Conservation (phyloP, 345 rosid genomes). For the Melastoma malabathricum region DNA sequence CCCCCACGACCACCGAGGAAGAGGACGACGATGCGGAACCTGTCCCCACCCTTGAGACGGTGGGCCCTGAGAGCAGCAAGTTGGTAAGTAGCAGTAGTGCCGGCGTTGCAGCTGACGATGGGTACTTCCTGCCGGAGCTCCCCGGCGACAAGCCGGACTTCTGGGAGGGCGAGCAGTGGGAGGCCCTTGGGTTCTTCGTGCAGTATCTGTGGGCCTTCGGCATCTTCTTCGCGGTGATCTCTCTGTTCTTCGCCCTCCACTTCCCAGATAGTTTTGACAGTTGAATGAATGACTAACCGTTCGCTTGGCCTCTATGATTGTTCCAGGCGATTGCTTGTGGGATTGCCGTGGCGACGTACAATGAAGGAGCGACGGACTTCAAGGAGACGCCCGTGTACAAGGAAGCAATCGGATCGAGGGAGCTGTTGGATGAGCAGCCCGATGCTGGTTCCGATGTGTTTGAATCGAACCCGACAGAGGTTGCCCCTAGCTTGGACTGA, state of each 20-base stretch:
- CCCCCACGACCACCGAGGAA: constrained; percentile 28
- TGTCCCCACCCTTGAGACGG: constrained; percentile 12
- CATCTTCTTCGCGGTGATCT: constrained; percentile 55
- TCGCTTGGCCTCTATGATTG: no score
- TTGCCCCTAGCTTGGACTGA: constrained; percentile 79
- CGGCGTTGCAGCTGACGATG: constrained; percentile 15
- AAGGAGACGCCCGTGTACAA: constrained; percentile 77
- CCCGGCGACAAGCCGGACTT: constrained; percentile 51
- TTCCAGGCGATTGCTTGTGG: constrained; percentile 70
- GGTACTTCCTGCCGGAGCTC: constrained; percentile 36
- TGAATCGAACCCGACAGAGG: constrained; percentile 96
- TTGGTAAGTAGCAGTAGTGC: constrained; percentile 13
- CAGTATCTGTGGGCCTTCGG: constrained; percentile 92
- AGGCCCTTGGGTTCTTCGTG: constrained; percentile 64
- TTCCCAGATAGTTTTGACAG: not conserved
- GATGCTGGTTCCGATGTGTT: constrained; percentile 59
- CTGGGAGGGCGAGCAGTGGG: constrained; percentile 84
- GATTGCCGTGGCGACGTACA: constrained; percentile 67
- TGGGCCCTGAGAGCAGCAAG: constrained; percentile 13
- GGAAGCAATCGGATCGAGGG: constrained; percentile 57
- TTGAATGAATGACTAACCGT: not conserved
- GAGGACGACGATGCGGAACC: constrained; percentile 13
- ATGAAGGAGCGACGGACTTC: constrained; percentile 89
- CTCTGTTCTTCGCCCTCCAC: not conserved
- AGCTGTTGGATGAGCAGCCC: constrained; percentile 56